Conservation (phyloP, 1,139 yeast species). For the Hyphopichia buzzinii region DNA sequence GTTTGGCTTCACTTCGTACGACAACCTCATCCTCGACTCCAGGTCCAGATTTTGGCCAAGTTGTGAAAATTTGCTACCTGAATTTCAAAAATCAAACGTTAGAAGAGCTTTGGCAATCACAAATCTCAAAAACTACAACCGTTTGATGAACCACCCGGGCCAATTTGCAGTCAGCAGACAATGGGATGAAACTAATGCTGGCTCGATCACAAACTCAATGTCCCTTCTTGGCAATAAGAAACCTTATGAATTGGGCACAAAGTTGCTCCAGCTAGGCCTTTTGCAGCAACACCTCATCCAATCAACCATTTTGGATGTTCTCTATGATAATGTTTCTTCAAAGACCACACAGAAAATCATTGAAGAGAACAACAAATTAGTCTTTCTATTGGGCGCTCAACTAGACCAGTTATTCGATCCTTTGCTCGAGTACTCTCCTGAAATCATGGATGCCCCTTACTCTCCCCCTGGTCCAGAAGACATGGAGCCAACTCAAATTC, state of each 20-base stretch:
- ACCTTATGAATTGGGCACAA: constrained; percentile 58
- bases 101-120: constrained; percentile 78
- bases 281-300: constrained; percentile 53
- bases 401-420: constrained; percentile 89
- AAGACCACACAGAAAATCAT: constrained; percentile 13
- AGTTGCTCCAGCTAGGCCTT: constrained; percentile 54
- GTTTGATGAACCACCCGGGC: constrained; percentile 38
- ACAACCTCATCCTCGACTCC: constrained; percentile 57
- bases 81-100: constrained; percentile 55
- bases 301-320: constrained; percentile 66
- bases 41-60: constrained; percentile 77
- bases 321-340: constrained; percentile 56
- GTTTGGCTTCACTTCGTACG: constrained; percentile 65
- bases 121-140: constrained; percentile 63
- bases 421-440: constrained; percentile 86
- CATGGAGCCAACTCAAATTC: constrained; percentile 12
- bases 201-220: constrained; percentile 66
- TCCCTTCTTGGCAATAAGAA: constrained; percentile 43
- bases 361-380: constrained; percentile 70
- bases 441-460: constrained; percentile 70
- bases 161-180: constrained; percentile 17
- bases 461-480: constrained; percentile 38
- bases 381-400: constrained; percentile 76
- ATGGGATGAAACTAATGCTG: constrained; percentile 82
- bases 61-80: constrained; percentile 60